These are phyloP conservation scores for Glomus cerebriforme DNA, from an alignment of 192 early-diverging fungal species.

Conservation along the genomic window DNA sequence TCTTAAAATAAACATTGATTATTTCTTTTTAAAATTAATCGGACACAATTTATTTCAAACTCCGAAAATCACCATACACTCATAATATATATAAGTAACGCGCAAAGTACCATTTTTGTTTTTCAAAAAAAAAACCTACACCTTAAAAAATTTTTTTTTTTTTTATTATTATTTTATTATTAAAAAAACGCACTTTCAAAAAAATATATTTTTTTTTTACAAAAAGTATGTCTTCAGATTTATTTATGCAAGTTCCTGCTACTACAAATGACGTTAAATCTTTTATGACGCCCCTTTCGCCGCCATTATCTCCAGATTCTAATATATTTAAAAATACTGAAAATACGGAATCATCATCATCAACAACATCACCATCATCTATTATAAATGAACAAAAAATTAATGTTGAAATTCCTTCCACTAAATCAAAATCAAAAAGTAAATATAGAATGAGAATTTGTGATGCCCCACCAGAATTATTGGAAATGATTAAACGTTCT, in stretches of 20 bases:
- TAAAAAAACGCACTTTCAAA: background rate
- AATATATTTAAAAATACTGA: background rate
- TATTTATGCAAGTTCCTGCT: background rate
- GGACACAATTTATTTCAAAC: too few relatives aligned
- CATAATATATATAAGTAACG: too few relatives aligned
- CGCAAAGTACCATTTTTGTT: too few relatives aligned
- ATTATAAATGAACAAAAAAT: background rate
- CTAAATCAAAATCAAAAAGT: background rate
- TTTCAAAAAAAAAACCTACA: too few relatives aligned
- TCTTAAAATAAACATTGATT: too few relatives aligned
- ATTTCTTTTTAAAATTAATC: too few relatives aligned
- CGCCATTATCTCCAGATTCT: background rate
- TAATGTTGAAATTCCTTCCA: background rate
- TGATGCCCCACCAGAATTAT: background rate
- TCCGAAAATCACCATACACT: too few relatives aligned
- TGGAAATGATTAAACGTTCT: constrained; percentile 11
- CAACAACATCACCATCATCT: background rate
- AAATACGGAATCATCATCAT: background rate
- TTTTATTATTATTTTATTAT: too few relatives aligned
- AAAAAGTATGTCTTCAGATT: background rate
- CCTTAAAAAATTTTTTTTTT: too few relatives aligned
- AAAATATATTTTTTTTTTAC: background rate
- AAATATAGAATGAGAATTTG: constrained; percentile 13
- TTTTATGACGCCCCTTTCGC: background rate
- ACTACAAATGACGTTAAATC: background rate